phyloP scores from a whole-genome alignment of 768 basidiomycete genomes.

The Pulveroboletus sp. region DNA sequence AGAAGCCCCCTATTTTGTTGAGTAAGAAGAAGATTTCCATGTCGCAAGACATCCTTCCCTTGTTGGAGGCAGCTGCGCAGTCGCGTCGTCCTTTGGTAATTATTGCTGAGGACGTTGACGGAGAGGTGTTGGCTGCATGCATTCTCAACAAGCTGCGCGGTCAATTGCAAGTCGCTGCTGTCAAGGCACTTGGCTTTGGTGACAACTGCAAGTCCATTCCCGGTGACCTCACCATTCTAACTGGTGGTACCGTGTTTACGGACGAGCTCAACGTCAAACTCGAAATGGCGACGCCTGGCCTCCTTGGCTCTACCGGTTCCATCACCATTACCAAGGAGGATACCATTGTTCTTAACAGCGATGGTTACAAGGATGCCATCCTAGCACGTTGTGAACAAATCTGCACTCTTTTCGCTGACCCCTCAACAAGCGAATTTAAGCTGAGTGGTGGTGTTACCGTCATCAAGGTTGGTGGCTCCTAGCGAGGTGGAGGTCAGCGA shows the following conservation, averaged over 20 bases:
- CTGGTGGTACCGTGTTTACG: conserved; percentile 96
- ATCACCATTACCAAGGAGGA: conserved; percentile 98
- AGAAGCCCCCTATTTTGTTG: conserved; percentile 92
- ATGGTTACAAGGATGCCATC: conserved; percentile 87
- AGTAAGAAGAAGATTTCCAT: conserved; percentile 98
- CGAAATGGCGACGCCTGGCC: conserved; percentile 81
- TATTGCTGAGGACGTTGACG: conserved; percentile 97
- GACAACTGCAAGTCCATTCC: conserved; percentile 99
- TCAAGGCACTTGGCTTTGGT: conserved; percentile 98
- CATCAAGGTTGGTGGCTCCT: conserved; percentile 94
- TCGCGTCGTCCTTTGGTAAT: conserved; percentile 89
- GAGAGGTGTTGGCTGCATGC: conserved; percentile 95
- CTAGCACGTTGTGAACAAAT: conserved; percentile 96
- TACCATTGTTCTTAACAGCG: conserved; percentile 93
- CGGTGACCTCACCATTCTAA: conserved; percentile 95
- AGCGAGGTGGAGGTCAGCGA: conserved; percentile 96
- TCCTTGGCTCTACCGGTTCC: conserved; percentile 88
- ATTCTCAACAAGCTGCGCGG: conserved; percentile 99
- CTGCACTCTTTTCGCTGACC: conserved; percentile 75
- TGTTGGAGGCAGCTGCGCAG: conserved; percentile 80
- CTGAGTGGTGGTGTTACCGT: conserved; percentile 95
- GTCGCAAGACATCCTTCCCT: conserved; percentile 92
- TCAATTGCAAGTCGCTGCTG: conserved; percentile 88
- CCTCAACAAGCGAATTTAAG: conserved; percentile 91
- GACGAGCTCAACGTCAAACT: conserved; percentile 97